A percentile compares a stretch with the other conserved stretches of the same genome.
Evolutionary conservation across 2,329 filamentous ascomycete species (phyloP).

Genomic region (Scedosporium aurantiacum): DNA sequence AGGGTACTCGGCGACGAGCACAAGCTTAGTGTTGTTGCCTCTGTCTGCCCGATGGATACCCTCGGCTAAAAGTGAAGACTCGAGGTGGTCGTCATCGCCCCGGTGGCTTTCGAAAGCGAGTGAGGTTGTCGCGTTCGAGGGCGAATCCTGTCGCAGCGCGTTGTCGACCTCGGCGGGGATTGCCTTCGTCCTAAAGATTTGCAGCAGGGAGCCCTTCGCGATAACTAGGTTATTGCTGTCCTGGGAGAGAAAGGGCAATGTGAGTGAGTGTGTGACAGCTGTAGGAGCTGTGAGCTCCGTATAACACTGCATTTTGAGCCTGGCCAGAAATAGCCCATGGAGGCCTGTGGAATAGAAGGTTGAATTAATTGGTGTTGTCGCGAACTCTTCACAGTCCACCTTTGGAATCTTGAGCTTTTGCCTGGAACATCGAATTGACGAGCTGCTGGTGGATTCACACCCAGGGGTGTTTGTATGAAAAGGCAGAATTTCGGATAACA

Average conservation of each 20-base stretch:
- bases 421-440: background rate
- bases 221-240: conserved; percentile 77
- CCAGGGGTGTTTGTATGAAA: background rate
- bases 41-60: conserved; percentile 55
- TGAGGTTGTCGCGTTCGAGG: conserved; percentile 10
- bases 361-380: background rate
- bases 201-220: conserved; percentile 83
- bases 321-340: conserved; percentile 3
- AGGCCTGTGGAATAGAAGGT: background rate
- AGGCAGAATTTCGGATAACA: background rate
- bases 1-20: conserved; percentile 73
- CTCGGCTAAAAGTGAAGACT: conserved; percentile 53
- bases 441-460: background rate
- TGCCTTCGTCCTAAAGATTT: conserved; percentile 70
- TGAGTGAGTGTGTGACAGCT: conserved; percentile 81
- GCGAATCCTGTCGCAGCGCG: conserved; percentile 24
- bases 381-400: background rate
- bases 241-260: conserved; percentile 64
- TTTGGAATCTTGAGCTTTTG: background rate
- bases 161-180: conserved; percentile 52
- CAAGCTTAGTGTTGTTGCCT: conserved; percentile 61
- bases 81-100: conserved; percentile 52
- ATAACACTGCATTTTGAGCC: conserved; percentile 77
- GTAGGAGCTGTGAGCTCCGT: conserved; percentile 90
- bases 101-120: conserved; percentile 40